Evolutionary conservation across 768 basidiomycete genomes (phyloP), one percentile per base, ranked within the genome.

Genomic region (Lyophyllum atratum): DNA sequence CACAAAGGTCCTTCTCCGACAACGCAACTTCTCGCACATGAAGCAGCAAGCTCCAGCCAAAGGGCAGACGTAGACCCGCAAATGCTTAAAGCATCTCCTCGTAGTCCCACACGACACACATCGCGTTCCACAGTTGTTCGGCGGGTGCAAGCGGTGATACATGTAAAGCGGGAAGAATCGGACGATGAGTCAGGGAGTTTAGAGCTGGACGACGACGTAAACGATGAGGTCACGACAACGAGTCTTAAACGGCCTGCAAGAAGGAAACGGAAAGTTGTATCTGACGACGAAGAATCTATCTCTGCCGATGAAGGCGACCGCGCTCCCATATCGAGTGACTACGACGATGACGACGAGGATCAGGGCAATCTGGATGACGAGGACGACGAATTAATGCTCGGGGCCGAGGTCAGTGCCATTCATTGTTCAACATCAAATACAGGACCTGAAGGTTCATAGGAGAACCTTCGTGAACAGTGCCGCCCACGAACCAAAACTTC

Each of bases 341-440:
- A 58, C 25, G 64, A 70, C n/a, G 68, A 69, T 54, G 63, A 72
- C 19, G 74, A 72, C 43, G 70, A 75, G 44, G 60, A 74, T 50
- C 67, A 74, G 11, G 70, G 69, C 49, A 65, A 64, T 64, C 69
- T 33, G 5, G 70, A 74, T 12, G 64, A 82, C 15, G 85, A 79
- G 11, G 83, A 85, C 4, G 86, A 89, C 59, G 84, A 86, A 62
- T 66, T 88, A 28, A 77, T 82, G 75, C 81, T 88, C 70, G 83
- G 81, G 25, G 72, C 77, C n/a, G 80, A 81, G 76, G 87, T 87
- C 48, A 31, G 69, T 63, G 43, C 12, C 9, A 5, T 33, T 42
- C 44, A 25, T 31, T 19, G 4, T 43, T 10, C 21, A 29, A 25
- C 58, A 55, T 42, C 45, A 50, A n/a, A 33, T 21, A 17, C 22